Evolutionary conservation across 768 basidiomycete genomes (phyloP), one percentile per base, ranked within the genome.

Genomic region (Trametes elegans): DNA sequence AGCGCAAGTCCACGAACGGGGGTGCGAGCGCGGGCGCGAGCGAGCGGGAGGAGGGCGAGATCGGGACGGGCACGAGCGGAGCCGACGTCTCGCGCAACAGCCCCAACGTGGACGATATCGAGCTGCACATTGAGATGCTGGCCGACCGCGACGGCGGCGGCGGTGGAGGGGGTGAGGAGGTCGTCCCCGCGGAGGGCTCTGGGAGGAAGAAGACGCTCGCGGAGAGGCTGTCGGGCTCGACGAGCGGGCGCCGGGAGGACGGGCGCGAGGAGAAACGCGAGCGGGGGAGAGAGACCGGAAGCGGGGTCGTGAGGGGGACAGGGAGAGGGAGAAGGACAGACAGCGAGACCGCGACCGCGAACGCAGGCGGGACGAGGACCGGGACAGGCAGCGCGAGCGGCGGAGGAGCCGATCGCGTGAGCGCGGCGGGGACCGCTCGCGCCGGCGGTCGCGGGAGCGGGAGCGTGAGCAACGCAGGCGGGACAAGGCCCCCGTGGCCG

Each of bases 41-140:
- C 27, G 50, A 41, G 31, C 40, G 8, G n/a, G 66, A 64, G 51
- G 64, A 64, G 3, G 66, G 63, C n/a, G 66, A 64, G 53, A 42
- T 62, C n/a, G 40, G 24, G 16, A 54, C 60, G 40, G 49, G 45
- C 39, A 58, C n/a, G 61, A 34, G 58, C 41, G 10, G 52, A 43
- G 36, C 53, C 35, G 1, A 64, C 65, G 21, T 36, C 10, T 56
- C 62, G 8, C 53, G 44, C n/a, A 53, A 29, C 50, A 40, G 58
- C 35, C 26, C 39, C 18, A 16, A 24, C n/a, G 27, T n/a, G 24
- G 28, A 56, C 36, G 45, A 32, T 16, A 21, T 49, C 18, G 38
- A 54, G 28, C 28, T 44, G 13, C 28, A 41, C 19, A 40, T 48
- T 9, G 21, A 35, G 23, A 28, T 10, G 14, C 21, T 38, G 0